Evolutionary conservation across 1,284 basidiomycete species (phyloP).

Genomic region (Ustilago trichophora): DNA sequence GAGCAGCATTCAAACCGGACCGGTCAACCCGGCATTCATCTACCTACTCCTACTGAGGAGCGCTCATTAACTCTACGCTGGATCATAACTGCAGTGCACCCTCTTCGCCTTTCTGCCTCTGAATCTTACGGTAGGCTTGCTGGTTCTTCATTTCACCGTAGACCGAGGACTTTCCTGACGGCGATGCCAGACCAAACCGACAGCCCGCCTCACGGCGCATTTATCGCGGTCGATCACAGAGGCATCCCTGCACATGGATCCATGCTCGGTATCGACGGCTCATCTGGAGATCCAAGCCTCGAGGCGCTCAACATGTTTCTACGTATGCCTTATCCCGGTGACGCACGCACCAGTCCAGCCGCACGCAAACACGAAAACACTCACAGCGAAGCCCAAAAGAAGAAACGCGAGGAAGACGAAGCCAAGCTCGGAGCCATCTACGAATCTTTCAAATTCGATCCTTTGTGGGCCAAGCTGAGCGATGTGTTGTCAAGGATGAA

Average conservation of each 20-base stretch:
- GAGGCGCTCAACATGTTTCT: slow-evolving; percentile 7
- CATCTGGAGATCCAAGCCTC: background rate
- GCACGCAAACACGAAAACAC: slow-evolving; percentile 18
- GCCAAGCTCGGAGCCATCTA: slow-evolving; percentile 61
- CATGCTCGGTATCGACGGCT: slow-evolving; percentile 5
- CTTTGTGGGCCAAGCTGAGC: slow-evolving; percentile 60
- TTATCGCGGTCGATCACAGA: slow-evolving; percentile 15
- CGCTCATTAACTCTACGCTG: too few species aligned
- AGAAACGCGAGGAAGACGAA: slow-evolving; percentile 71
- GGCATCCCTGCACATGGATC: slow-evolving; percentile 3
- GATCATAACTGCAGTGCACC: too few species aligned
- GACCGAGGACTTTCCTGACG: too few species aligned
- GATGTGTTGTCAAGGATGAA: slow-evolving; percentile 59
- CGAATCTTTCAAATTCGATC: slow-evolving; percentile 61
- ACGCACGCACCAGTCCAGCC: background rate
- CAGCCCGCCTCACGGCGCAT: slow-evolving; percentile 2
- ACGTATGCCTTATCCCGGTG: background rate
- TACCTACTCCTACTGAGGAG: too few species aligned
- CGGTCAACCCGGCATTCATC: too few species aligned
- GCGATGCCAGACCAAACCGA: slow-evolving; percentile 22
- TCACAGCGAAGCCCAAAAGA: slow-evolving; percentile 27
- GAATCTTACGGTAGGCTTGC: too few species aligned
- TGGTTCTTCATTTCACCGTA: too few species aligned
- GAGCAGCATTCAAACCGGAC: too few species aligned
- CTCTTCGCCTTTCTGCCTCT: too few species aligned